Evolutionary conservation across 2,329 filamentous ascomycete genomes (phyloP).

Genomic region (Myriosclerotinia duriaeana): DNA sequence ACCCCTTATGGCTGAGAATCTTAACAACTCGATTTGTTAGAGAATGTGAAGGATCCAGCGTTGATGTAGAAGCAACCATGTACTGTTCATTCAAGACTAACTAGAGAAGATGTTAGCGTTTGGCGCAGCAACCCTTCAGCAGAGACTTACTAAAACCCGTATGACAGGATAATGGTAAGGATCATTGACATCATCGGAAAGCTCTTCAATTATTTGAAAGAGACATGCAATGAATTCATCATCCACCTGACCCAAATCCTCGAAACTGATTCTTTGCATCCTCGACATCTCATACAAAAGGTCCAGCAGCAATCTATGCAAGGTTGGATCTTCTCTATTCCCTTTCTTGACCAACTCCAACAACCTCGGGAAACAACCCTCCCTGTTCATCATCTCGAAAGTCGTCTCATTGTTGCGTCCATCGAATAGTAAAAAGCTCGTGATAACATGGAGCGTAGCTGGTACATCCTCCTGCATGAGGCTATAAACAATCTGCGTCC

Average conservation of each 20-base stretch:
- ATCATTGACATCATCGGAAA: conserved; percentile 83
- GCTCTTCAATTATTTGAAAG: conserved; percentile 81
- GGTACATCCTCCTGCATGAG: conserved; percentile 85
- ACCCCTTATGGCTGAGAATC: conserved; percentile 76
- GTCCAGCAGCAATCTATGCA: conserved; percentile 82
- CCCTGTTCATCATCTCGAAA: conserved; percentile 83
- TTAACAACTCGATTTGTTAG: conserved; percentile 95
- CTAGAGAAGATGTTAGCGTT: conserved; percentile 48
- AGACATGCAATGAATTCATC: conserved; percentile 83
- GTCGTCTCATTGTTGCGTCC: conserved; percentile 74
- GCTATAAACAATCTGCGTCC: conserved; percentile 88
- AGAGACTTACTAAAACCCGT: conserved; percentile 71
- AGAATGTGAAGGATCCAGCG: conserved; percentile 44
- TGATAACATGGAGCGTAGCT: conserved; percentile 76
- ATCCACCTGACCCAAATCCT: conserved; percentile 73
- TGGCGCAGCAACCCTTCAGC: not conserved
- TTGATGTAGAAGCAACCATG: conserved; percentile 69
- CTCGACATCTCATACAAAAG: conserved; percentile 95
- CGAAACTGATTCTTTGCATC: conserved; percentile 74
- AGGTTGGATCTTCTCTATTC: conserved; percentile 62
- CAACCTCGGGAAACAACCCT: conserved; percentile 79
- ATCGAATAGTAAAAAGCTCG: conserved; percentile 82
- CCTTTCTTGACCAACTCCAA: conserved; percentile 73
- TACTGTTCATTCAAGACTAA: conserved; percentile 98
- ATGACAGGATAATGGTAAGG: conserved; percentile 97